These are phyloP conservation scores for Cystobasidium ongulense DNA, from an alignment of 768 basidiomycete genomes.

Conservation along the genomic window DNA sequence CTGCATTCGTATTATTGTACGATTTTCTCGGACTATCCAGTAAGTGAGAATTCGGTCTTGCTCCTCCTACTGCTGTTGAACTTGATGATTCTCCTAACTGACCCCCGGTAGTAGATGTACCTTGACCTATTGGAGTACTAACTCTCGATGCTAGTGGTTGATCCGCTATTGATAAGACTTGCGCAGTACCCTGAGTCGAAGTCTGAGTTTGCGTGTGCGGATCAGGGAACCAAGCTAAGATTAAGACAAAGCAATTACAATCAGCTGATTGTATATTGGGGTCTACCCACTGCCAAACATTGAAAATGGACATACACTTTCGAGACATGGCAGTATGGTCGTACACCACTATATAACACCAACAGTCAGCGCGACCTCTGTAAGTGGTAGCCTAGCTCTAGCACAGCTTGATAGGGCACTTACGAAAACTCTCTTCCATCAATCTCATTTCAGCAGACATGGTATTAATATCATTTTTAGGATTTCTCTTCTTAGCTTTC, in stretches of 20 bases:
- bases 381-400: too few species aligned
- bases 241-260: too few species aligned
- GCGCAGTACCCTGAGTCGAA: background rate
- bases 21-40: background rate
- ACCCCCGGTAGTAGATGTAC: background rate
- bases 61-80: background rate
- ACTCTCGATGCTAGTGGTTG: constrained; percentile 13
- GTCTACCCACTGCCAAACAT: too few species aligned
- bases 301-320: background rate
- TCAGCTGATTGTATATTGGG: too few species aligned
- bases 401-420: background rate
- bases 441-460: constrained; percentile 85
- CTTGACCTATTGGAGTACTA: background rate
- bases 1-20: too few species aligned
- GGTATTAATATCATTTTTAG: constrained; percentile 74
- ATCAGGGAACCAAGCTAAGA: constrained; percentile 30
- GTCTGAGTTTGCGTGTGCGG: constrained; percentile 13
- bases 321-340: constrained; percentile 28
- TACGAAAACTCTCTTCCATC: constrained; percentile 87
- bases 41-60: background rate
- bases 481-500: constrained; percentile 86
- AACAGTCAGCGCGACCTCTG: background rate
- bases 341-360: background rate
- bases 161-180: constrained; percentile 26
- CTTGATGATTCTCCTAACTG: background rate